A percentile compares a stretch with the other conserved stretches of the same genome.
These are phyloP conservation scores for Microcos paniculata DNA, from an alignment of 345 rosid genomes.

Conservation along the genomic window DNA sequence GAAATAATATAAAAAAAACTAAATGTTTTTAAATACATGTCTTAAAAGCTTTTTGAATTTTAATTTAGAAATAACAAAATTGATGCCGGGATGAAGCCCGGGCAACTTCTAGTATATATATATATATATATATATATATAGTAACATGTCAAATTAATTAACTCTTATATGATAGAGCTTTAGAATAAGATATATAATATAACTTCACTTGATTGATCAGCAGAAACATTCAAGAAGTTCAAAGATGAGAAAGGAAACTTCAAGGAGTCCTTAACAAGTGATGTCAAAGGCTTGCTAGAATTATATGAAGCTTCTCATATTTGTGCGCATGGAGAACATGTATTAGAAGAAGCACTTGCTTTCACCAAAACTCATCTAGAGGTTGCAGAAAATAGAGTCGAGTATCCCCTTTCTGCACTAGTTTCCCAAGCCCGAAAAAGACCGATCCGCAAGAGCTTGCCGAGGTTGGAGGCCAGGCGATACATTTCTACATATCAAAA, in stretches of 20 bases:
- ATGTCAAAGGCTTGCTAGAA: slow-evolving; percentile 26
- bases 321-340: slow-evolving; percentile 15
- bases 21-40: too few relatives aligned
- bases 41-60: too few relatives aligned
- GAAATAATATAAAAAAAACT: too few relatives aligned
- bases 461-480: slow-evolving; percentile 21
- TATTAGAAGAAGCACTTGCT: slow-evolving; percentile 18
- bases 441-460: slow-evolving; percentile 15
- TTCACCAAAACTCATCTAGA: slow-evolving; percentile 20
- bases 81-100: too few relatives aligned
- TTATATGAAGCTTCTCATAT: slow-evolving; percentile 31
- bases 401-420: neutral
- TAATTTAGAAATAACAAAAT: too few relatives aligned
- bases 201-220: too few relatives aligned
- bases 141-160: too few relatives aligned
- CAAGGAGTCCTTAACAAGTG: neutral
- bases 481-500: slow-evolving; percentile 20
- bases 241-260: slow-evolving; percentile 27
- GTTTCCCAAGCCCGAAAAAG: slow-evolving; percentile 18
- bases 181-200: too few relatives aligned
- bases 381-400: neutral
- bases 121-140: too few relatives aligned
- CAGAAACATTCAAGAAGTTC: slow-evolving; percentile 25
- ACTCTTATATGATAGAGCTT: too few relatives aligned
- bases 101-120: too few relatives aligned